Base-by-base conservation (phyloP, 805 yeast genomes). In the Isabelozyma gotoi region DNA sequence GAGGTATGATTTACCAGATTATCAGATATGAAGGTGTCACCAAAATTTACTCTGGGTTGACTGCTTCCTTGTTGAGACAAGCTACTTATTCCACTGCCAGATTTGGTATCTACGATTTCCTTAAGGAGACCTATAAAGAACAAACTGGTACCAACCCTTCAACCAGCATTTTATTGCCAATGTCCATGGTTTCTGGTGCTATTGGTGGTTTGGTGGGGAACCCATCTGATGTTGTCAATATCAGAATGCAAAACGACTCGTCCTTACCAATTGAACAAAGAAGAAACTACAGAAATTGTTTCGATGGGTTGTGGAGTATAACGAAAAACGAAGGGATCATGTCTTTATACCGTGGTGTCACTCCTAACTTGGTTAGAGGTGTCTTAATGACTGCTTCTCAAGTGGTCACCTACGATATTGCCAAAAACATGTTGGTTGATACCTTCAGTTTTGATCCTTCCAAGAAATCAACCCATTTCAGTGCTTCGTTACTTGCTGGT, bases 321-420 rank as follows among this genome's bases (percentile, higher is more conserved):
- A 54, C 68, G 6, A 68, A 60, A 38, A 81, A 82, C 29, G 96
- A 89, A 59, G 85, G 86, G 12, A 53, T 73, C 1, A 41, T 55
- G 7, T 71, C 88, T 0, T 66, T 86, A 41, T 81, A 85, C 56
- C 73, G 91, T 48, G 96, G 96, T 1, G 71, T 86, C 44, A 77
- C 75, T 8, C 95, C 96, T 14, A 88, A 88, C 59, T 73, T 87
- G 50, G 76, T 81, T 2, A 77, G 96, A 59, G 96, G 96, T 29
- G 79, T 88, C 7, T 71, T 88, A 43, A 88, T 88, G 96, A 88
- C 96, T 0, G 91, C 95, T 0, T 83, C 92, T 2, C 96, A 88
- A 60, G 94, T 88, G 43, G 96, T 88, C 4, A 84, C 95, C 0
- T 88, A 88, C 57, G 96, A 88, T 60, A 73, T 84, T 29, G 82